Evolutionary conservation across 805 yeast species (phyloP), one percentile per base, ranked within the genome.

Genomic region (Torulaspora microellipsoides): DNA sequence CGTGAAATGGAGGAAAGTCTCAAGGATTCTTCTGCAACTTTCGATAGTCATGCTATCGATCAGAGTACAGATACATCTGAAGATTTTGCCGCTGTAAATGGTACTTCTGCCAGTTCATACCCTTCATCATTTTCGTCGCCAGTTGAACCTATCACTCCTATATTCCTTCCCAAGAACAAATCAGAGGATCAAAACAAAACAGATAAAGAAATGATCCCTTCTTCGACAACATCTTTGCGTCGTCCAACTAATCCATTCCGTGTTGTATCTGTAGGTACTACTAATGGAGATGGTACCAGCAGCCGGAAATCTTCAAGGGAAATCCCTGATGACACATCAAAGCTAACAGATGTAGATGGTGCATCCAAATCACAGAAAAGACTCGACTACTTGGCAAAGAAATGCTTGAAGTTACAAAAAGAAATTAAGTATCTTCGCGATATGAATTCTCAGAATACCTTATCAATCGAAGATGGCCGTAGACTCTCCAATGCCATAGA

Each of bases 381-480:
- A 25, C 62, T 68, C 33, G 63, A 59, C 12, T 59, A 65, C 27
- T 50, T 70, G 14, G 51, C 60, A 1, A 43, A 44, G 17, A 70
- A 70, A 47, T 67, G 70, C 42, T 47, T 50, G 6, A 71, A 70
- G 45, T 43, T 71, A 13, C 58, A 62, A 15, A 65, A 59, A 34
- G 75, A 71, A 45, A 70, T 71, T 15, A 55, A 53, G 14, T 70
- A 70, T 47, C 46, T 71, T 31, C 52, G 54, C 15, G 56, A 57
- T 10, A 51, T 71, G 47, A 59, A 64, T n/a, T 61, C 59, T 8
- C 59, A 65, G 34, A 68, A 69, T 1, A 56, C 66, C 6, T 52
- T 71, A 12, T 54, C 68, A 1, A 60, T 68, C n/a, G 70, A 67
- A 1, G 75, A 71, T 42, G 44, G 62, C n/a, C 59, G 66, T 34